Base-by-base conservation (phyloP, 1,139 yeast species). In the Lizanozyma gosingica region DNA sequence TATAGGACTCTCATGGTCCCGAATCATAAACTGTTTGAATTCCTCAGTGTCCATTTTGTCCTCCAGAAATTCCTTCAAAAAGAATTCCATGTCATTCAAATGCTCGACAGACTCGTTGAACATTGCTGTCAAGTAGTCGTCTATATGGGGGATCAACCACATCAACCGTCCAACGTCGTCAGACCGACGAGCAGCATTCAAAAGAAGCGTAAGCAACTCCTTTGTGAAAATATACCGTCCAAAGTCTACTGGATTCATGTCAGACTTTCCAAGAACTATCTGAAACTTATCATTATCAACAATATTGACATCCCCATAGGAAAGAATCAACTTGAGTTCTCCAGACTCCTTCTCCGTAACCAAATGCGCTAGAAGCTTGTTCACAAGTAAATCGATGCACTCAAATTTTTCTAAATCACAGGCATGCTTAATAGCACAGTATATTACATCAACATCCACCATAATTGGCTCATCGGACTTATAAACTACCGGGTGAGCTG, bases 91-190 rank as follows among this genome's bases (percentile, higher is more conserved):
- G 8, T 39, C 36, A 4, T 41, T 41, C 17, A 48, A 15, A 39
- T 51, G 46, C 17, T 37, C 29, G 3, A 18, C 39, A 4, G 40
- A 42, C 15, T 39, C 40, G n/a, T 34, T 37, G 39, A 22, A 22
- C 6, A 22, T 11, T 27, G 37, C 15, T n/a, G 35, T 45, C 3
- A 66, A 41, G 39, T 49, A 65, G n/a, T 48, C 46, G 43, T 67
- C 71, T 40, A 67, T 51, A 46, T 62, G 62, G 2, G 70, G 71
- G 18, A 63, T 51, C 14, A 66, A 41, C 73, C 73, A 67, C 59
- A 65, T 55, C 18, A 65, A 45, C 36, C 73, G 47, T 3, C 71
- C 72, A 41, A 59, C 43, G 45, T 67, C 72, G 33, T 56, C 55
- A 3, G 65, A 56, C 29, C 51, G 47, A 8, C 52, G 42, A 37